Evolutionary conservation across 2,329 filamentous ascomycete species (phyloP).

Genomic region (Gnomoniopsis smithogilvyi): DNA sequence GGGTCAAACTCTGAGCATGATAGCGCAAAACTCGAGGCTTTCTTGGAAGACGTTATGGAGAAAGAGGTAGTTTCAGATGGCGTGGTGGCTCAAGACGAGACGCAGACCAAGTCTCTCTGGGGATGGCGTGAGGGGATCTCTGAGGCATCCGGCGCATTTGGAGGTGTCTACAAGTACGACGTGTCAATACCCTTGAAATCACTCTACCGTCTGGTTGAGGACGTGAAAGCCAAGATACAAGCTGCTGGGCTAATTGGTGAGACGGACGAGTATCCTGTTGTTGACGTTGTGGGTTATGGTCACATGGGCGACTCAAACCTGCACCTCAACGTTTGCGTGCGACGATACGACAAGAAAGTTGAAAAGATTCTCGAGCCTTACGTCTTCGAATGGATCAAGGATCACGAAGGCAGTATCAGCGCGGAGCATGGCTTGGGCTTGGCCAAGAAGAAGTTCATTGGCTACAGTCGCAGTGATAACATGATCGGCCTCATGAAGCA

Average conservation of each 20-base stretch:
- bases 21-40: conserved; percentile 81
- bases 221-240: conserved; percentile 69
- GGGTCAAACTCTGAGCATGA: conserved; percentile 95
- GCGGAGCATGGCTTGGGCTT: conserved; percentile 93
- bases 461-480: conserved; percentile 84
- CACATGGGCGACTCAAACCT: conserved; percentile 98
- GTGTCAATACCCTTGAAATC: conserved; percentile 87
- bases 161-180: conserved; percentile 98
- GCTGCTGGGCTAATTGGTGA: conserved; percentile 75
- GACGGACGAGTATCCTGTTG: conserved; percentile 71
- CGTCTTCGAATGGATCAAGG: conserved; percentile 94
- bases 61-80: conserved; percentile 85
- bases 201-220: conserved; percentile 86
- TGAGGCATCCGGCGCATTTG: conserved; percentile 83
- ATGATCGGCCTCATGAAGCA: conserved; percentile 92
- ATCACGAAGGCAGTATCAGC: conserved; percentile 88
- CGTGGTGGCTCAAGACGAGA: conserved; percentile 89
- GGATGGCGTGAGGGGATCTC: conserved; percentile 90
- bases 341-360: conserved; percentile 81
- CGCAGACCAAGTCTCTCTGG: conserved; percentile 84
- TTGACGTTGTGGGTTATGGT: conserved; percentile 91
- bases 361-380: conserved; percentile 89
- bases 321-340: conserved; percentile 84
- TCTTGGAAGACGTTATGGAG: conserved; percentile 89
- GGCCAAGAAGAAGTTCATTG: conserved; percentile 93